Conservation (phyloP, 441 rosid genomes). For the Theobroma grandiflorum region DNA sequence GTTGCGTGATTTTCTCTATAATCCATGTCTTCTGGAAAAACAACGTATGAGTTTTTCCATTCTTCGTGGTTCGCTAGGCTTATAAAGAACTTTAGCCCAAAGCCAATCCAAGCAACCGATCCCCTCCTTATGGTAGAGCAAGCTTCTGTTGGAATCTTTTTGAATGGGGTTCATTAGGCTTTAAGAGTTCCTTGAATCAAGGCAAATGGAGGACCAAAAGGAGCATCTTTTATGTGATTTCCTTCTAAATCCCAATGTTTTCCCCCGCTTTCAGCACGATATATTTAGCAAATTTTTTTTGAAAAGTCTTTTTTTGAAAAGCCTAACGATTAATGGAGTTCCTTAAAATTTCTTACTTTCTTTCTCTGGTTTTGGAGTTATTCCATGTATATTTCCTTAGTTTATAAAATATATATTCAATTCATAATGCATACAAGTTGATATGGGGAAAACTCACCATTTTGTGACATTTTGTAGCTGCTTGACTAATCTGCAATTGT, state of each 20-base stretch:
- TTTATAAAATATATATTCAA: no score
- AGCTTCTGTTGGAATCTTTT: constrained; percentile 65
- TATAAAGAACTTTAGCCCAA: constrained; percentile 91
- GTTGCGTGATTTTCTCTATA: constrained; percentile 74
- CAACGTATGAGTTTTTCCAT: constrained; percentile 80
- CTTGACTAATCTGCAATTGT: no score
- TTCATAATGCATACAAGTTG: no score
- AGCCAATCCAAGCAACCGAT: constrained; percentile 88
- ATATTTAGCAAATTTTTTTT: constrained; percentile 86
- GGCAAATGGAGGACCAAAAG: constrained; percentile 92
- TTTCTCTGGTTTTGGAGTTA: no score
- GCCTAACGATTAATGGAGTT: no score
- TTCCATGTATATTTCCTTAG: no score
- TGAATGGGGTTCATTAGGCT: constrained; percentile 69
- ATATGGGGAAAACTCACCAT: no score
- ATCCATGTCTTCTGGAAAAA: constrained; percentile 88
- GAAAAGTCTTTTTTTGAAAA: no score
- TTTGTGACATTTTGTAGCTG: no score
- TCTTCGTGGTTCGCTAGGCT: constrained; percentile 88
- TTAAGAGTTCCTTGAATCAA: constrained; percentile 90
- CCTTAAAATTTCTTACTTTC: no score
- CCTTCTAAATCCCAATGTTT: constrained; percentile 83
- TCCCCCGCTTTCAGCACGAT: constrained; percentile 85
- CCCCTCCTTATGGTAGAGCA: constrained; percentile 86
- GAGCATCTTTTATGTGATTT: constrained; percentile 74